Conservation (phyloP, 2,329 filamentous ascomycete species). For the Aspergillus ochraceus region DNA sequence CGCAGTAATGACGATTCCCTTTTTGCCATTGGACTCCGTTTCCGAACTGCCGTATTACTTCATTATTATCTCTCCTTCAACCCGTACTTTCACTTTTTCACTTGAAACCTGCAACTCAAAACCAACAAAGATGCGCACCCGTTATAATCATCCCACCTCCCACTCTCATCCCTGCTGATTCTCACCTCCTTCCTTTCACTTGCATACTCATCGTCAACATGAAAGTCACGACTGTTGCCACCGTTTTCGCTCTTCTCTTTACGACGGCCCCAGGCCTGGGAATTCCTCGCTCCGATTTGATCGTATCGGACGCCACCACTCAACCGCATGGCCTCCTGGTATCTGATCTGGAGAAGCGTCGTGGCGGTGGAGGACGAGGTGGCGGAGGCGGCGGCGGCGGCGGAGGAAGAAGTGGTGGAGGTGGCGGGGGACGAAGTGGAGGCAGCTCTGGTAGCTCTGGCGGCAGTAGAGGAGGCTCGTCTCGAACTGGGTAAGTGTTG, state of each 20-base stretch:
- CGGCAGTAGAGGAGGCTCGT: slow-evolving; percentile 20
- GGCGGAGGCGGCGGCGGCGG: slow-evolving; percentile 27
- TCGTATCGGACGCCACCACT: slow-evolving; percentile 17
- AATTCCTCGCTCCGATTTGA: slow-evolving; percentile 26
- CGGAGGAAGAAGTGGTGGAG: slow-evolving; percentile 27
- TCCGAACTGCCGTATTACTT: too few species aligned
- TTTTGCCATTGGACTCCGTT: too few species aligned
- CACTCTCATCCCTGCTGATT: not conserved
- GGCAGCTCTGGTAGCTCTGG: slow-evolving; percentile 16
- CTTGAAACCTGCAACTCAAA: too few species aligned
- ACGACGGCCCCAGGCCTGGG: slow-evolving; percentile 28
- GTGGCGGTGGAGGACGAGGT: slow-evolving; percentile 48
- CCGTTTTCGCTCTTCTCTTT: slow-evolving; percentile 31
- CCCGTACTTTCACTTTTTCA: too few species aligned
- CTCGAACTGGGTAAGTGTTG: slow-evolving; percentile 19
- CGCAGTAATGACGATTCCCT: not conserved
- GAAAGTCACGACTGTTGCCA: slow-evolving; percentile 31
- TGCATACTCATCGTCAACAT: slow-evolving; percentile 9
- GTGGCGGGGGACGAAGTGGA: slow-evolving; percentile 24
- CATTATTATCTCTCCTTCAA: too few species aligned
- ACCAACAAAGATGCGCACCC: too few species aligned
- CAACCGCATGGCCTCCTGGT: slow-evolving; percentile 12
- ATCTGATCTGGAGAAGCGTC: slow-evolving; percentile 47
- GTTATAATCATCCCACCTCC: too few species aligned
- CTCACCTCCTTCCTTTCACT: not conserved